Conservation (phyloP, 2,329 filamentous ascomycete genomes). For the Monosporascus sp. region DNA sequence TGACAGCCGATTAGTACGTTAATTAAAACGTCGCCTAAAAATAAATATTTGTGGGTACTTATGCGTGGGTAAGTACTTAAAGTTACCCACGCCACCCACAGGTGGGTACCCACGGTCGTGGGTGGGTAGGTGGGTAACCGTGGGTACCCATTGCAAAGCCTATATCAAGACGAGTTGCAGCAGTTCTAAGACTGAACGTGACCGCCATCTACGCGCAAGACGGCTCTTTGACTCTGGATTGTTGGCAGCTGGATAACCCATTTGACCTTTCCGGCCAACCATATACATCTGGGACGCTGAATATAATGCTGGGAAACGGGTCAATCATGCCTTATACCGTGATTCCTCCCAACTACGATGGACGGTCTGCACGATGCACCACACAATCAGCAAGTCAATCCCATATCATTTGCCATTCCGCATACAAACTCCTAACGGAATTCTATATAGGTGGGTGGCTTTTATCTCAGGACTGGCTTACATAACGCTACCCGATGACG, state of each 20-base stretch:
- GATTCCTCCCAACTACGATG: constrained; percentile 31
- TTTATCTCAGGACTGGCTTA: constrained; percentile 35
- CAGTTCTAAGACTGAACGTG: constrained; percentile 27
- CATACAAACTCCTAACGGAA: too few species aligned
- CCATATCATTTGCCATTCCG: too few species aligned
- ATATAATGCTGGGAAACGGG: constrained; percentile 24
- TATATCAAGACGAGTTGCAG: neutral
- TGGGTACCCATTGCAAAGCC: too few species aligned
- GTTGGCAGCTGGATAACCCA: constrained; percentile 34
- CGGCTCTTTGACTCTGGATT: constrained; percentile 35
- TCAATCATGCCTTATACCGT: constrained; percentile 29
- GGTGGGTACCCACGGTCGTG: too few species aligned
- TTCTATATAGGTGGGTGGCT: constrained; percentile 23
- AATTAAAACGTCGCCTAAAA: too few species aligned
- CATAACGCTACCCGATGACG: constrained; percentile 33
- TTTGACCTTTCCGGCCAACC: constrained; percentile 26
- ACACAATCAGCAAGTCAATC: constrained; percentile 28
- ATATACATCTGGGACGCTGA: constrained; percentile 25
- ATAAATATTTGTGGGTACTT: too few species aligned
- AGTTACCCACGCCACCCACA: too few species aligned
- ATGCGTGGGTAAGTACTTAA: too few species aligned
- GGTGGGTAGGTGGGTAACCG: too few species aligned
- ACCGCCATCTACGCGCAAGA: constrained; percentile 31
- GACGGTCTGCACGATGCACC: constrained; percentile 37
- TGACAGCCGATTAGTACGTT: too few species aligned